Evolutionary conservation across 2,329 filamentous ascomycete genomes (phyloP), one percentile per base, ranked within the genome.

Genomic region (Pseudogymnoascus sp.): DNA sequence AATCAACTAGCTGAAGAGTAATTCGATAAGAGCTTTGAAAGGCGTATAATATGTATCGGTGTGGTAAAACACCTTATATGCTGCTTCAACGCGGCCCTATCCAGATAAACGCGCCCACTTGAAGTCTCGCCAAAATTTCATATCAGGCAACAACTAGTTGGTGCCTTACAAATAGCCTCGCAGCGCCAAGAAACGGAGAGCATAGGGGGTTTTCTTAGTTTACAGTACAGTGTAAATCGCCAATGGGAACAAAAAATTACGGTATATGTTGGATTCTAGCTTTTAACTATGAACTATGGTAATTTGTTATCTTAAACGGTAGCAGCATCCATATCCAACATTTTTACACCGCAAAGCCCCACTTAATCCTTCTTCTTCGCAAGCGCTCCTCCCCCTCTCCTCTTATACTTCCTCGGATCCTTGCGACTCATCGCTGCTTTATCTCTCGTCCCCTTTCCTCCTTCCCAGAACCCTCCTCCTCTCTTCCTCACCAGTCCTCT

Each of bases 381-480:
- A 7, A 56, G 50, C 1, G 50, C 29, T 35, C 50, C 61, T 15
- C 64, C 67, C 2, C 83, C 83, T 42, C 84, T 72, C 61, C 88
- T 79, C 72, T 86, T 88, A 73, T 85, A 86, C 78, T 91, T 91
- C 70, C 88, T 82, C 71, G 86, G 86, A 75, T 91, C 88, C 75
- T 91, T 91, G 65, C 86, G 80, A 70, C 85, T 89, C 90, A 93
- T 93, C 70, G 81, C 77, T 33, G 76, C 77, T 74, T 80, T 83
- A 72, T 92, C 88, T 65, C 90, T 79, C n/a, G 89, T 93, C 1
- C 89, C 89, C 73, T 89, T 91, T 1, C 91, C 91, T 10, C 91
- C 91, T 77, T 96, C 91, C 91, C 91, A 96, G 75, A 92, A 96
- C 0, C 91, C 91, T 46, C 78, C 78, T 2, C 84, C 83, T 71